phyloP scores from a whole-genome alignment of 2,329 filamentous ascomycete species.

The Neonectria neomacrospora region DNA sequence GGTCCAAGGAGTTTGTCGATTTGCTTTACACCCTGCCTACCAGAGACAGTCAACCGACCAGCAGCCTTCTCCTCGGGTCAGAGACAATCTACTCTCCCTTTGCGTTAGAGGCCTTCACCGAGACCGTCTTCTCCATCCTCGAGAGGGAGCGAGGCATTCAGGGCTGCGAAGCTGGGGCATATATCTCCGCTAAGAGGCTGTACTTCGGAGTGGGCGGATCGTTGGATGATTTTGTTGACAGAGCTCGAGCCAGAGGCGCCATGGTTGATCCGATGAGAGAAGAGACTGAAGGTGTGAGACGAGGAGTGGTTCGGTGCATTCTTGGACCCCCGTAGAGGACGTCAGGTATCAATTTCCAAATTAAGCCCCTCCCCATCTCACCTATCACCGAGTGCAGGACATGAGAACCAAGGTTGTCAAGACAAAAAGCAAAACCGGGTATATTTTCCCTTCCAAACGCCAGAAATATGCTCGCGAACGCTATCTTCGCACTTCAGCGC shows the following conservation, averaged over 20 bases:
- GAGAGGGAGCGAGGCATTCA: slow-evolving; percentile 51
- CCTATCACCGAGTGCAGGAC: background rate
- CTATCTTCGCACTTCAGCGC: slow-evolving; percentile 2
- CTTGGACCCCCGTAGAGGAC: slow-evolving; percentile 41
- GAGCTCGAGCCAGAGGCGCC: slow-evolving; percentile 60
- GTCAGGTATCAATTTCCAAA: slow-evolving; percentile 18
- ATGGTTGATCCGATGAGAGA: slow-evolving; percentile 64
- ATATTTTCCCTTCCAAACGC: slow-evolving; percentile 31
- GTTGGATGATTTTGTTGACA: slow-evolving; percentile 76
- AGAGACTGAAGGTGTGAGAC: slow-evolving; percentile 69
- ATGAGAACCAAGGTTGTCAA: background rate
- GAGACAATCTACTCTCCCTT: slow-evolving; percentile 88
- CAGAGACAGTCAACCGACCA: slow-evolving; percentile 21
- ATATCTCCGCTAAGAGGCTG: slow-evolving; percentile 80
- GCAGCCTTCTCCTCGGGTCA: slow-evolving; percentile 73
- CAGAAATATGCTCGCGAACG: slow-evolving; percentile 7
- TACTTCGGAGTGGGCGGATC: slow-evolving; percentile 90
- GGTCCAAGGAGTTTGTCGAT: slow-evolving; percentile 72
- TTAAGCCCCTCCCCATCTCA: background rate
- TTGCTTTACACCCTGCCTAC: slow-evolving; percentile 59
- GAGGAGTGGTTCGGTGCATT: slow-evolving; percentile 67
- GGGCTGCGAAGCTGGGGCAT: slow-evolving; percentile 64
- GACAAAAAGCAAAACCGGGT: slow-evolving; percentile 26
- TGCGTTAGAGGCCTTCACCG: slow-evolving; percentile 74
- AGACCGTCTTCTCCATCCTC: slow-evolving; percentile 71